phyloP scores from a whole-genome alignment of 495 filamentous ascomycete genomes.

The Penicillium dipodomyicola region DNA sequence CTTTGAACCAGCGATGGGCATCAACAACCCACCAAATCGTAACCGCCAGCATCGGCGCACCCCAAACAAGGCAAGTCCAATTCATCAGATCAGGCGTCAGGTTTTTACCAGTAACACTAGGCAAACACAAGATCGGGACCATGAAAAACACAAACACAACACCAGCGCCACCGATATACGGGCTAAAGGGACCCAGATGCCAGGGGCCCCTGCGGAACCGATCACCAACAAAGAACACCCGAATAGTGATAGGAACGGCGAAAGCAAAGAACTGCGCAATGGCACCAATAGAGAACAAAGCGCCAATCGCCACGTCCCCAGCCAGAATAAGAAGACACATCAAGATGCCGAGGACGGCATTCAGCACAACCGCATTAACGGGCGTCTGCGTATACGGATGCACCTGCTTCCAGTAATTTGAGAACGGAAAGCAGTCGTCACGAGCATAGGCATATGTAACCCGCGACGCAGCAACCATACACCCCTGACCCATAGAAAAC shows the following conservation, averaged over 20 bases:
- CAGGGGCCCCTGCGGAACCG: constrained; percentile 70
- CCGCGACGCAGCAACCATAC: constrained; percentile 76
- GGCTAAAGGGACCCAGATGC: constrained; percentile 64
- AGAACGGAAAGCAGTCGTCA: constrained; percentile 73
- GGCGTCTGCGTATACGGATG: constrained; percentile 66
- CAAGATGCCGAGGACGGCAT: constrained; percentile 60
- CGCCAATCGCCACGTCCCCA: constrained; percentile 63
- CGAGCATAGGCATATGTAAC: constrained; percentile 80
- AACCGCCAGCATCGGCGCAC: constrained; percentile 61
- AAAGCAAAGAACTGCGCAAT: constrained; percentile 75
- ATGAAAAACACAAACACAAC: constrained; percentile 66
- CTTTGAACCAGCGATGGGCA: constrained; percentile 74
- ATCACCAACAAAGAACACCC: constrained; percentile 69
- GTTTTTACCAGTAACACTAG: constrained; percentile 55
- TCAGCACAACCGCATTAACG: constrained; percentile 78
- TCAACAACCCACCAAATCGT: constrained; percentile 69
- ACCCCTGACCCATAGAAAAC: constrained; percentile 80
- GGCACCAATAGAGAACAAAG: constrained; percentile 74
- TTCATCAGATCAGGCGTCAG: constrained; percentile 64
- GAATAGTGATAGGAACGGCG: constrained; percentile 70
- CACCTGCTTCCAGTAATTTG: constrained; percentile 62
- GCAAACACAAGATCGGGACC: constrained; percentile 73
- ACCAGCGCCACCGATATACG: constrained; percentile 59
- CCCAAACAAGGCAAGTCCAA: constrained; percentile 75
- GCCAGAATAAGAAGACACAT: constrained; percentile 69